Percentiles rank a stretch among this genome's conserved stretches.
phyloP scores from a whole-genome alignment of 768 basidiomycete species.

The Serendipita indica region DNA sequence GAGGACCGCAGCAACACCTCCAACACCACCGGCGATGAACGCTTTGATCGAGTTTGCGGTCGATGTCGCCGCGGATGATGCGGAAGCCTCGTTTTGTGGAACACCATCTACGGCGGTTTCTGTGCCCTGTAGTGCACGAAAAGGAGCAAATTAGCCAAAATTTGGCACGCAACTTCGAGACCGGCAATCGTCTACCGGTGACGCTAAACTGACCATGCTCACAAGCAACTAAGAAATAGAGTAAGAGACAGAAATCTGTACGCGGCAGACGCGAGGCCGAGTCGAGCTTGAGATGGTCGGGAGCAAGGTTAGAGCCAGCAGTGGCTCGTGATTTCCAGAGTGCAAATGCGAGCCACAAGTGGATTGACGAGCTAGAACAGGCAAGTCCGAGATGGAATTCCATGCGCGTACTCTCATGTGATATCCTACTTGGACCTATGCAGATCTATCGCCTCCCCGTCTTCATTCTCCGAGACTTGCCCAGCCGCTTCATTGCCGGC shows the following conservation, averaged over 20 bases:
- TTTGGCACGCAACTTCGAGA: neutral
- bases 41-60: conserved; percentile 46
- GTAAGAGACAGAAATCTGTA: neutral
- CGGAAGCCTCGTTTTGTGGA: neutral
- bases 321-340: too few relatives aligned
- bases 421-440: too few relatives aligned
- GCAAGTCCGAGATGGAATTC: too few relatives aligned
- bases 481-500: conserved; percentile 13
- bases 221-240: neutral
- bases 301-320: too few relatives aligned
- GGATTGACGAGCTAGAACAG: too few relatives aligned
- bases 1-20: conserved; percentile 73
- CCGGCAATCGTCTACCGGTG: neutral
- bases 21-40: conserved; percentile 88
- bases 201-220: neutral
- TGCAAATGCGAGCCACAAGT: too few relatives aligned
- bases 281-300: too few relatives aligned
- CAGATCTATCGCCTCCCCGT: too few relatives aligned
- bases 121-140: neutral
- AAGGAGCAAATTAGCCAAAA: neutral
- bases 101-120: neutral
- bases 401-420: too few relatives aligned
- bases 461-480: conserved; percentile 16
- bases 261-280: too few relatives aligned
- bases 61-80: conserved; percentile 14